These are phyloP conservation scores for Volvariella surrecta DNA, from an alignment of 1,284 basidiomycete genomes.

Conservation along the genomic window DNA sequence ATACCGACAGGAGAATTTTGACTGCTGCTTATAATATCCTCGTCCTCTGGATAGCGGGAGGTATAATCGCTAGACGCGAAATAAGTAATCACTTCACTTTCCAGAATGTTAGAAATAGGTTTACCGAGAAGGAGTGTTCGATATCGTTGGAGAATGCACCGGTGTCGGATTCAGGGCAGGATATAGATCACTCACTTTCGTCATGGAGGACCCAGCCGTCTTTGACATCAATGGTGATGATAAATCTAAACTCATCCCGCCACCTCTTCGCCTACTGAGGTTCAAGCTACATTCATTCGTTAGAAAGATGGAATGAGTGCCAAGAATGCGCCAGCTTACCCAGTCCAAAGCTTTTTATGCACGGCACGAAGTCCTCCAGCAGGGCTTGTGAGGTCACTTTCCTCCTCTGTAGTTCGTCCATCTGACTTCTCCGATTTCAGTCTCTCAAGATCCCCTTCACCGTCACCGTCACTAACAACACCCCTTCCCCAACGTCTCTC, in stretches of 20 bases:
- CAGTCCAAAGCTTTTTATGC: slow-evolving; percentile 65
- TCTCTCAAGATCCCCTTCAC: slow-evolving; percentile 16
- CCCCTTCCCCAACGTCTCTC: slow-evolving; percentile 13
- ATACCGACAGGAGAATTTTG: slow-evolving; percentile 62
- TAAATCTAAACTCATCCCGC: slow-evolving; percentile 1
- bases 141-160: background rate
- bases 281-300: background rate
- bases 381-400: slow-evolving; percentile 22
- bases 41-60: slow-evolving; percentile 37
- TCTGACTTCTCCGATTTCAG: slow-evolving; percentile 19
- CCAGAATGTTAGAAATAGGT: too few species aligned
- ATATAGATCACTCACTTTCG: background rate
- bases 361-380: slow-evolving; percentile 43
- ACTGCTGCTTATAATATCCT: slow-evolving; percentile 61
- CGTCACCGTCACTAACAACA: slow-evolving; percentile 22
- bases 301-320: background rate
- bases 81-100: background rate
- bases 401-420: slow-evolving; percentile 34
- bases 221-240: background rate
- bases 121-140: slow-evolving; percentile 5
- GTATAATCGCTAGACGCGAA: background rate
- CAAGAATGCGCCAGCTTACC: slow-evolving; percentile 32
- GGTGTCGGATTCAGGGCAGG: background rate
- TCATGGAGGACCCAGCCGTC: background rate
- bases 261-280: slow-evolving; percentile 2